Conservation (phyloP, 176 grass and related monocot genomes). For the Raddia guianensis region DNA sequence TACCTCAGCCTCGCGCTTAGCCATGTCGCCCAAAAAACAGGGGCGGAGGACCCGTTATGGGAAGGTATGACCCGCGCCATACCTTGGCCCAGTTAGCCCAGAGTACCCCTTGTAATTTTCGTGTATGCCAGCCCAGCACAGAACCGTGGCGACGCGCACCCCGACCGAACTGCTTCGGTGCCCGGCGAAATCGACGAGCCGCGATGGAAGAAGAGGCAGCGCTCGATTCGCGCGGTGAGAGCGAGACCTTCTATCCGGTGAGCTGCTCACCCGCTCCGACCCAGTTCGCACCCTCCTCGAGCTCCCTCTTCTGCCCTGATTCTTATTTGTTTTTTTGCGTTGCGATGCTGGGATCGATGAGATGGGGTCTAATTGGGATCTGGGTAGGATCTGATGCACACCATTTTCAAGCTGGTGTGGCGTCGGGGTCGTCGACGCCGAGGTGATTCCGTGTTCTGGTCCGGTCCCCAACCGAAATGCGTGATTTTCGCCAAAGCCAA, state of each 20-base stretch:
- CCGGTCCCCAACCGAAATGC: not conserved
- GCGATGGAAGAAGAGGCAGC: slow-evolving; percentile 39
- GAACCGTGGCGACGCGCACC: no score
- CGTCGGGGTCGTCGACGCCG: slow-evolving; percentile 40
- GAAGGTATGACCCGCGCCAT: no score
- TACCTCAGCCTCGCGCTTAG: no score
- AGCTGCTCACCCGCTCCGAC: not conserved
- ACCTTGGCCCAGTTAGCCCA: no score
- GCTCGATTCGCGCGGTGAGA: not conserved
- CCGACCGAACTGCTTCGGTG: not conserved
- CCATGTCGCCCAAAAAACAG: no score
- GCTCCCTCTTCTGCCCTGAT: not conserved
- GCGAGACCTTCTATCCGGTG: slow-evolving; percentile 53
- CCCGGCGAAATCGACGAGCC: not conserved
- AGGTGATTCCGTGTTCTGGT: slow-evolving; percentile 45
- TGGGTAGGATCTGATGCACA: slow-evolving; percentile 68
- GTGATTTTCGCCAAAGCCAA: no score
- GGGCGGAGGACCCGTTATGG: no score
- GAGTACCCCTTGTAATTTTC: no score
- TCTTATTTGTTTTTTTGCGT: not conserved
- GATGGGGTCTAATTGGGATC: not conserved
- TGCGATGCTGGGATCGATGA: not conserved
- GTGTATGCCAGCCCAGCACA: no score
- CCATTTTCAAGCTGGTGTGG: slow-evolving; percentile 93
- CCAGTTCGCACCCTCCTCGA: no score